These are phyloP conservation scores for Botryosphaeria dothidea DNA, from an alignment of 2,329 filamentous ascomycete genomes.

Conservation along the genomic window DNA sequence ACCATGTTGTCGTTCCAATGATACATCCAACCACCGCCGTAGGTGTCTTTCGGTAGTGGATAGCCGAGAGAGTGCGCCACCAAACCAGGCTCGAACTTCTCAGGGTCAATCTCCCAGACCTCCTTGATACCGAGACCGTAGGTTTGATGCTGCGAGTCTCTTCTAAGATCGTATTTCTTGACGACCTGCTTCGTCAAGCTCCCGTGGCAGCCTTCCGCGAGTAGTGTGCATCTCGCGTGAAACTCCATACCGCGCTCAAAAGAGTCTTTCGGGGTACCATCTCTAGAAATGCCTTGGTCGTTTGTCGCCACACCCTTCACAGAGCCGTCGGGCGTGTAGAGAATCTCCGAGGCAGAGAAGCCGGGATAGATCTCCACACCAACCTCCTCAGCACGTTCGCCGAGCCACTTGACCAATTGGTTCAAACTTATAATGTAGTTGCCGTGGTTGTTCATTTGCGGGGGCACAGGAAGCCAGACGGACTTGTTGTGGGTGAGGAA, in stretches of 20 bases:
- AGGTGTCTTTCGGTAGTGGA: constrained; percentile 82
- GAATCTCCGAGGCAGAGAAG: constrained; percentile 89
- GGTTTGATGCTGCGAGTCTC: constrained; percentile 89
- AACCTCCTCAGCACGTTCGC: constrained; percentile 91
- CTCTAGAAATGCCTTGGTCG: constrained; percentile 79
- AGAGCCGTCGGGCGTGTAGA: constrained; percentile 83
- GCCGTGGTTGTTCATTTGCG: constrained; percentile 97
- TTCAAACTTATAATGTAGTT: constrained; percentile 98
- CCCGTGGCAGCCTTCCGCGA: constrained; percentile 94
- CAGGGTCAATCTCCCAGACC: constrained; percentile 93
- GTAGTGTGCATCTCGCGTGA: constrained; percentile 85
- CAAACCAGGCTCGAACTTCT: constrained; percentile 85
- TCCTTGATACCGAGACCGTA: constrained; percentile 95
- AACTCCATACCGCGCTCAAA: constrained; percentile 99
- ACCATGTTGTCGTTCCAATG: constrained; percentile 98
- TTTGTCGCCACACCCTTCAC: constrained; percentile 96
- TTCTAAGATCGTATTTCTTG: constrained; percentile 87
- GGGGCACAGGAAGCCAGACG: constrained; percentile 81
- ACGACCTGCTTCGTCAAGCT: constrained; percentile 93
- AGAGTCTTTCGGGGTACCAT: constrained; percentile 81
- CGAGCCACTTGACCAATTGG: constrained; percentile 93
- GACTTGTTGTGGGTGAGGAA: constrained; percentile 82
- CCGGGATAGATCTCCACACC: constrained; percentile 96
- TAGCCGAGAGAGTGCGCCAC: constrained; percentile 92
- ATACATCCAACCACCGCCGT: constrained; percentile 98